Evolutionary conservation across 2,329 filamentous ascomycete genomes (phyloP).

Genomic region (Pyricularia sp.): DNA sequence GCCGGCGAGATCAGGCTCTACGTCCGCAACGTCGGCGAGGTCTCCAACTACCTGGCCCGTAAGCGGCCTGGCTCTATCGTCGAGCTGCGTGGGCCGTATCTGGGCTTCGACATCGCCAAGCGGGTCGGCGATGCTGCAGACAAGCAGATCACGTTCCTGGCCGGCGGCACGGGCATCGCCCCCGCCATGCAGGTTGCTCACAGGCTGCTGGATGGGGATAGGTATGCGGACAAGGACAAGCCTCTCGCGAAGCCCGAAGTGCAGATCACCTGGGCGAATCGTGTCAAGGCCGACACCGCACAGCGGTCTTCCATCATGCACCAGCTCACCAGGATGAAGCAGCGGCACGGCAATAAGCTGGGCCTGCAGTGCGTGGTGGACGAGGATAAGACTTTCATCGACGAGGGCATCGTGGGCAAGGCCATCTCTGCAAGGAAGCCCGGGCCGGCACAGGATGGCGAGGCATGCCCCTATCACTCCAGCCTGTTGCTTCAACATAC

Average conservation of each 20-base stretch:
- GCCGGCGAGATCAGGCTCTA: conserved; percentile 55
- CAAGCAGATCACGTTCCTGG: conserved; percentile 65
- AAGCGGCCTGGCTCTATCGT: conserved; percentile 54
- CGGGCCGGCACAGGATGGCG: neutral
- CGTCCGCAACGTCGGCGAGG: conserved; percentile 72
- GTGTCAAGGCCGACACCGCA: conserved; percentile 54
- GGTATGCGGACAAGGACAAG: conserved; percentile 15
- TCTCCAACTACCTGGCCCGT: conserved; percentile 69
- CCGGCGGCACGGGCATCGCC: conserved; percentile 86
- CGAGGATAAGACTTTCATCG: conserved; percentile 62
- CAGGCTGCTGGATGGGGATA: conserved; percentile 39
- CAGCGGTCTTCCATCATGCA: conserved; percentile 44
- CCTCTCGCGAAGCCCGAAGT: conserved; percentile 34
- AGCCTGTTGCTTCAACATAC: conserved; percentile 15
- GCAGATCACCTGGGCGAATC: conserved; percentile 75
- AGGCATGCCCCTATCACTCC: conserved; percentile 16
- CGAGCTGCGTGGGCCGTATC: conserved; percentile 69
- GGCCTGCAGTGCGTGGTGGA: conserved; percentile 72
- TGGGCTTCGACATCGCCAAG: conserved; percentile 47
- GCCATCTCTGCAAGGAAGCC: conserved; percentile 10
- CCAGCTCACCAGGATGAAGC: conserved; percentile 55
- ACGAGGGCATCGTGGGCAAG: conserved; percentile 18
- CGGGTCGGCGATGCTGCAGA: conserved; percentile 18
- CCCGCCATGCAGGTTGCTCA: conserved; percentile 75
- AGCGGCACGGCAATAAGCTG: conserved; percentile 44